Conservation (phyloP, 306 rosid species). For the Casuarina cunninghamiana region DNA sequence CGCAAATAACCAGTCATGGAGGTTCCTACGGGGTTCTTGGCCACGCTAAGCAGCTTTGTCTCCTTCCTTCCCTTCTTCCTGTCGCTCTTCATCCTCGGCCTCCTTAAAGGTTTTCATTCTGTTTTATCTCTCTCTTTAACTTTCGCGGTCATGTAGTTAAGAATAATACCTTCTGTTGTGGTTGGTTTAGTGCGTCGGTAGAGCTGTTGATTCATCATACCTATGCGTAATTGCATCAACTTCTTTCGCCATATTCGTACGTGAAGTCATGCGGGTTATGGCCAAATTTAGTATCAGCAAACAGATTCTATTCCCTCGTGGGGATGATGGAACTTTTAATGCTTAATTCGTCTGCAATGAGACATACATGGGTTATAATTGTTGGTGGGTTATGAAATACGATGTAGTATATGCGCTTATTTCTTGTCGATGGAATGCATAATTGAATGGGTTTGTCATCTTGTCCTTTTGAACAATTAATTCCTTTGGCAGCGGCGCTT, state of each 20-base stretch:
- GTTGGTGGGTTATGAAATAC: neutral
- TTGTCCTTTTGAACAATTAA: neutral
- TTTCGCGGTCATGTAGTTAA: neutral
- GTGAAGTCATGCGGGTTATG: neutral
- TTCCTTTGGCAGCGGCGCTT: conserved; percentile 43
- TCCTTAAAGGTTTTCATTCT: conserved; percentile 58
- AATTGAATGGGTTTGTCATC: neutral
- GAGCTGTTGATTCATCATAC: neutral
- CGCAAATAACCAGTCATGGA: conserved; percentile 33
- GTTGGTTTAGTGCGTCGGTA: neutral
- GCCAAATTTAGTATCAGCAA: neutral
- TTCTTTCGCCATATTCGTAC: neutral
- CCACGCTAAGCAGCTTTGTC: conserved; percentile 57
- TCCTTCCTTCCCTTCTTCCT: conserved; percentile 69
- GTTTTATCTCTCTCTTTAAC: neutral
- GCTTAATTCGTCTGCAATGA: neutral
- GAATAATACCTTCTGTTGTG: neutral
- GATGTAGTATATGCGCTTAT: neutral
- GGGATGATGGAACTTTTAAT: neutral
- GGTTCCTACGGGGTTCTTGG: conserved; percentile 35
- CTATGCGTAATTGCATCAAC: neutral
- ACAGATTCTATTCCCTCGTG: neutral
- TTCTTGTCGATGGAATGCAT: neutral
- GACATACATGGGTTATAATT: neutral
- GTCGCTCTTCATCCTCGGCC: conserved; percentile 57